A percentile compares a stretch with the other conserved stretches of the same genome.
These are phyloP conservation scores for Zygosaccharomyces rouxii DNA, from an alignment of 805 yeast genomes.

Conservation along the genomic window DNA sequence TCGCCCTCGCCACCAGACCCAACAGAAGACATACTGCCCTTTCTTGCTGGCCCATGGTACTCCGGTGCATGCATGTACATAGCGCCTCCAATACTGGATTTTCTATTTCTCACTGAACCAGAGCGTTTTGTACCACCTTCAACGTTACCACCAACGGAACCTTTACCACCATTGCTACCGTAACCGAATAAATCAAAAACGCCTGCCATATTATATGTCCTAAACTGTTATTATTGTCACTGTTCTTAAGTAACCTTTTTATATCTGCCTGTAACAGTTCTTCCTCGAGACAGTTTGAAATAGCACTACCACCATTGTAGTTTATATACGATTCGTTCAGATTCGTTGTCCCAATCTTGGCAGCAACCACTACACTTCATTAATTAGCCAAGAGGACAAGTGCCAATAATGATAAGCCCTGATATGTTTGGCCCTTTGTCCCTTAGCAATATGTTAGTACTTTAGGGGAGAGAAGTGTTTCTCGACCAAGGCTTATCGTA, in stretches of 20 bases:
- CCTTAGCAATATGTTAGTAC: background rate
- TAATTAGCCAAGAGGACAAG: background rate
- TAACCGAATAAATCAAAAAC: constrained; percentile 1
- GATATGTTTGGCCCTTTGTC: background rate
- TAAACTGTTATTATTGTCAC: background rate
- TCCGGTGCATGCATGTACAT: constrained; percentile 16
- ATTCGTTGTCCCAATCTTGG: background rate
- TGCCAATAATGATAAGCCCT: background rate
- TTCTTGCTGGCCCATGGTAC: constrained; percentile 9
- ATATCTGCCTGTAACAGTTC: background rate
- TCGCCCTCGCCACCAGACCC: constrained; percentile 2
- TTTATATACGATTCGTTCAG: background rate
- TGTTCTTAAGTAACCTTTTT: background rate
- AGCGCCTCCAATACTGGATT: constrained; percentile 10
- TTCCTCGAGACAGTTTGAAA: background rate
- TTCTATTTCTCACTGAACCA: background rate
- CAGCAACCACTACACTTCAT: background rate
- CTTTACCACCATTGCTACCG: background rate
- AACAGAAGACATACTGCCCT: constrained; percentile 1
- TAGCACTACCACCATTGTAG: too few species aligned
- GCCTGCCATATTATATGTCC: background rate
- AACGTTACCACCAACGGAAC: background rate
- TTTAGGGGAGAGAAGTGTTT: too few species aligned
- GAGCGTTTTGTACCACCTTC: background rate
- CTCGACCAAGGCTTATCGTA: too few species aligned